phyloP scores from a whole-genome alignment of 768 basidiomycete genomes.

The Boletus vermiculosoides region DNA sequence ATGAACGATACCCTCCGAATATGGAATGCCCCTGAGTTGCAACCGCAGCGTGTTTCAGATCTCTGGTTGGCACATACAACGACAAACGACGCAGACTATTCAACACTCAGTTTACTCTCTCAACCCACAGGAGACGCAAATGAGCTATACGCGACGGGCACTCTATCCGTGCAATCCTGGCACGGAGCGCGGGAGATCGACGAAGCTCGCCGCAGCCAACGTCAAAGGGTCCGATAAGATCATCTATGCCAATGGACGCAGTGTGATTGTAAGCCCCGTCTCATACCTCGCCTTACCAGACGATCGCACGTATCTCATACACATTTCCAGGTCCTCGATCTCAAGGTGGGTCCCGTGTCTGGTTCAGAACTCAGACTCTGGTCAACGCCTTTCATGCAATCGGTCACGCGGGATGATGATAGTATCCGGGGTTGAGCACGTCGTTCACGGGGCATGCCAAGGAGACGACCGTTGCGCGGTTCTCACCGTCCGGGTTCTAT shows the following conservation, averaged over 20 bases:
- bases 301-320: neutral
- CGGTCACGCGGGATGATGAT: neutral
- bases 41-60: slow-evolving; percentile 10
- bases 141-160: slow-evolving; percentile 51
- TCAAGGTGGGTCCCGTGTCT: slow-evolving; percentile 54
- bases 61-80: neutral
- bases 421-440: slow-evolving; percentile 66
- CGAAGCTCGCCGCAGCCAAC: slow-evolving; percentile 71
- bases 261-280: slow-evolving; percentile 70
- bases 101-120: neutral
- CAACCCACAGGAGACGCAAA: slow-evolving; percentile 19
- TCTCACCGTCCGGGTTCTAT: slow-evolving; percentile 94
- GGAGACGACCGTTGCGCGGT: slow-evolving; percentile 82
- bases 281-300: neutral
- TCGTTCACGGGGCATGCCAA: slow-evolving; percentile 81
- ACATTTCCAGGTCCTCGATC: slow-evolving; percentile 66
- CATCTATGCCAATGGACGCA: slow-evolving; percentile 81
- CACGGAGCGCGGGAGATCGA: slow-evolving; percentile 64
- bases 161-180: slow-evolving; percentile 69
- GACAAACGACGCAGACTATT: neutral
- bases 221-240: slow-evolving; percentile 57
- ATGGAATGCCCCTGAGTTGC: slow-evolving; percentile 20
- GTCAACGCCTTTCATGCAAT: neutral
- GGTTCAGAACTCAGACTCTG: neutral
- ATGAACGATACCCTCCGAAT: slow-evolving; percentile 1